phyloP scores from a whole-genome alignment of 2,329 filamentous ascomycete species.

The Cordyceps farinosa region DNA sequence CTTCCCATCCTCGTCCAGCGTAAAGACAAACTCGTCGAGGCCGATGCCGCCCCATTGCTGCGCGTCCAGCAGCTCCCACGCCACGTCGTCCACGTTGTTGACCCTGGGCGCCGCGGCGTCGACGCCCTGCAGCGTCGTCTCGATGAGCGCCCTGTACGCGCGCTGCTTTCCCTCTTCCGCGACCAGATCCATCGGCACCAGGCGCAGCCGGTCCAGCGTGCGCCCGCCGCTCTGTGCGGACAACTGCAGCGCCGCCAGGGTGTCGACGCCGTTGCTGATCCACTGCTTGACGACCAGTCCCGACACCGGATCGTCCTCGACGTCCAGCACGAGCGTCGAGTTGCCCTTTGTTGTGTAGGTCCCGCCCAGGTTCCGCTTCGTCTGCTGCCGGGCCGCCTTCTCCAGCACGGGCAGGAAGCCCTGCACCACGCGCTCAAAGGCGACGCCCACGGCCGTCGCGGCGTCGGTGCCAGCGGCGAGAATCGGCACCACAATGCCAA shows the following conservation, averaged over 20 bases:
- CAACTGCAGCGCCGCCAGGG: constrained; percentile 14
- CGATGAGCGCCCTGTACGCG: neutral
- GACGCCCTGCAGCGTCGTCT: neutral
- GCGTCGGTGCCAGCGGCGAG: constrained; percentile 17
- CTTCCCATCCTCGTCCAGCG: constrained; percentile 1
- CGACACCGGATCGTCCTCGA: neutral
- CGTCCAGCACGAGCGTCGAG: neutral
- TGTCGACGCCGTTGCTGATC: constrained; percentile 16
- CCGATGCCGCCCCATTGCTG: constrained; percentile 21
- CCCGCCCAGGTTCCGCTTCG: neutral
- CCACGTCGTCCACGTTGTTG: constrained; percentile 13
- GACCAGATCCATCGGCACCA: neutral
- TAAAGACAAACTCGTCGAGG: constrained; percentile 22
- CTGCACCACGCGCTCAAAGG: constrained; percentile 15
- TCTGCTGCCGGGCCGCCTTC: constrained; percentile 1
- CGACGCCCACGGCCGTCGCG: constrained; percentile 3
- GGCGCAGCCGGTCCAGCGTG: constrained; percentile 8
- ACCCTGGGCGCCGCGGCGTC: neutral
- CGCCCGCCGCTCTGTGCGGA: constrained; percentile 14
- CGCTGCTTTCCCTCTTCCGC: neutral
- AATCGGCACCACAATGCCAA: constrained; percentile 27
- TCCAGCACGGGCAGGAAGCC: constrained; percentile 18
- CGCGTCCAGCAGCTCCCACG: constrained; percentile 18
- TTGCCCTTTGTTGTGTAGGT: neutral
- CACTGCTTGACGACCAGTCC: constrained; percentile 12